Evolutionary conservation across 768 basidiomycete species (phyloP), one percentile per base, ranked within the genome.

Genomic region (Xerocomellus intermedius): DNA sequence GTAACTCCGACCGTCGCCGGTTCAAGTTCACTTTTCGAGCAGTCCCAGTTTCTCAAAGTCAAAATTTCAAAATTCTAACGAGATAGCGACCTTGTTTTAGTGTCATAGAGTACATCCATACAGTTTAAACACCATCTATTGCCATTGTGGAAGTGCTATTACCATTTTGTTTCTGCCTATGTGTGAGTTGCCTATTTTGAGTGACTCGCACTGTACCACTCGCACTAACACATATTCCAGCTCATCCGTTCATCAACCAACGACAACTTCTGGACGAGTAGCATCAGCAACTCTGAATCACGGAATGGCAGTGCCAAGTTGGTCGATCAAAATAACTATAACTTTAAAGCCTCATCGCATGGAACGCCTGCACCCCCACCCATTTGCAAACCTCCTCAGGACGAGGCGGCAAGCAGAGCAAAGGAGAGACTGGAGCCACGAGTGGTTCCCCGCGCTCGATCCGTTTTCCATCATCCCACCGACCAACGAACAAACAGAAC

Each of bases 301-400:
- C 13, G 1, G 6, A 21, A 22, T 0, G 7, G 4, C 7, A 2
- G 42, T 8, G 30, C 0, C 12, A 13, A 50, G 48, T 46, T 21
- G 6, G 39, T 49, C 58, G 62, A 38, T 70, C 69, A 70, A 66
- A 71, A 70, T 68, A 70, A 70, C 65, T 66, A 70, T 70, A 68
- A 71, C 70, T 55, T 48, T 35, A 30, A 55, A 54, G 52, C 13
- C 47, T 59, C 69, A 57, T 60, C 22, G 53, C 64, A 39, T 48
- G 36, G 62, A 70, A 59, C 70, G 62, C 50, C 67, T 47, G 41
- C 61, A 50, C 56, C 62, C 37, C 54, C 46, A 24, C 56, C 54
- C 62, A 7, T 61, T 66, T 64, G 69, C 69, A 50, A 54, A 32
- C 48, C 52, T 35, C 59, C 57, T 67, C 70, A 72, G 51, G 57